Base-by-base conservation (phyloP, 2,329 filamentous ascomycete species). In the Golovinomyces cichoracearum region DNA sequence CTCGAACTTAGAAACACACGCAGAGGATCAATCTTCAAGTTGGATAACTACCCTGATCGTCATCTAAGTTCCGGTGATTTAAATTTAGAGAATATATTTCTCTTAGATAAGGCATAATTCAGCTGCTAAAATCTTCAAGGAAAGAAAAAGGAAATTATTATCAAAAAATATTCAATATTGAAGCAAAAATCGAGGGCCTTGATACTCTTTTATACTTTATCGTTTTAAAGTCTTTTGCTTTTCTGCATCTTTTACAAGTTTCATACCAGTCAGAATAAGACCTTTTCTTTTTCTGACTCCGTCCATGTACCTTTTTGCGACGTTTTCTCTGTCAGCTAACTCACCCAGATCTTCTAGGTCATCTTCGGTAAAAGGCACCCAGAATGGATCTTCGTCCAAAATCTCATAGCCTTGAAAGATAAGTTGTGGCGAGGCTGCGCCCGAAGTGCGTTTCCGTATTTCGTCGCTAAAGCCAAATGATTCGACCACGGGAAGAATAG, bases 401-500 rank as follows among this genome's bases (percentile, higher is more conserved):
- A 93, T 74, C 63, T 94, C 84, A 60, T 86, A 98, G 0, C 90
- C 90, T 6, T 83, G 75, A 61, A 95, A 98, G 52, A 93, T 80
- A 33, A 98, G 71, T 68, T 95, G 90, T 46, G 90, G 90, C 58
- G 83, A 81, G 0, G 90, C 90, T 2, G 82, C 83, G 2, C 90
- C 90, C 5, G 79, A 85, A 0, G 85, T 93, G 5, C 86, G 74
- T 66, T 95, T 95, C 50, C 90, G 77, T 66, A 98, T 95, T 64
- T 98, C 90, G 60, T 95, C 90, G 4, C 76, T 76, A 66, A 98
- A 98, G 1, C 90, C 90, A 61, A 98, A 98, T 7, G 82, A 90
- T 64, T 94, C 86, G 19, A 85, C 88, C 0, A 93, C 90, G 0
- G 90, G 90, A 5, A 98, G 71, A 1, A 86, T 70, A 0, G 86